Conservation (phyloP, 2,329 filamentous ascomycete species). For the Myrmaecium sp. region DNA sequence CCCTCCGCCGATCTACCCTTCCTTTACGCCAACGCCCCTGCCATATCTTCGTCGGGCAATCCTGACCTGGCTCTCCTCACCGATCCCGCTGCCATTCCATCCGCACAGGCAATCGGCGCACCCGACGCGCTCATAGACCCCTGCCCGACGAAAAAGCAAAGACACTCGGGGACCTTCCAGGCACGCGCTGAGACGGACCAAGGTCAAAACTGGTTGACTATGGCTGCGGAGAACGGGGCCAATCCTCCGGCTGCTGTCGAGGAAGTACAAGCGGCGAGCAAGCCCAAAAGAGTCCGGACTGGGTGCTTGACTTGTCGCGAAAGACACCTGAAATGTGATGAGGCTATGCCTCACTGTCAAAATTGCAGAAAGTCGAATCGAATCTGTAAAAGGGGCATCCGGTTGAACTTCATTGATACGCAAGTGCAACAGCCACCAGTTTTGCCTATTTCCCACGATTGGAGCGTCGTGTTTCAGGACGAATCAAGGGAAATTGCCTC, state of each 20-base stretch:
- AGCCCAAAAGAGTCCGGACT: conserved; percentile 75
- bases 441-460: conserved; percentile 45
- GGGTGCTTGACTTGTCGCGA: conserved; percentile 84
- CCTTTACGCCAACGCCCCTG: conserved; percentile 7
- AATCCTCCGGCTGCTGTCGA: conserved; percentile 5
- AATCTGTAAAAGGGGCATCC: conserved; percentile 68
- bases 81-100: conserved; percentile 5
- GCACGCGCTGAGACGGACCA: neutral
- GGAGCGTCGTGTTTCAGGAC: conserved; percentile 65
- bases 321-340: conserved; percentile 81
- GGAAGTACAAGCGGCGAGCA: conserved; percentile 24
- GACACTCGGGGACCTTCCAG: conserved; percentile 1
- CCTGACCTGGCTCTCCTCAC: conserved; percentile 7
- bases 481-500: conserved; percentile 82
- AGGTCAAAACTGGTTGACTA: conserved; percentile 4
- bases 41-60: conserved; percentile 6
- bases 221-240: conserved; percentile 7
- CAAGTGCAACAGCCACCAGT: conserved; percentile 52
- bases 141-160: conserved; percentile 5
- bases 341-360: conserved; percentile 46
- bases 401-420: conserved; percentile 82
- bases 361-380: conserved; percentile 84
- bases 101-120: conserved; percentile 4
- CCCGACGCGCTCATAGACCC: conserved; percentile 9
- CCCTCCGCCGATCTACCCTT: conserved; percentile 9